Evolutionary conservation across 495 filamentous ascomycete genomes (phyloP).

Genomic region (Xylaria venustula): DNA sequence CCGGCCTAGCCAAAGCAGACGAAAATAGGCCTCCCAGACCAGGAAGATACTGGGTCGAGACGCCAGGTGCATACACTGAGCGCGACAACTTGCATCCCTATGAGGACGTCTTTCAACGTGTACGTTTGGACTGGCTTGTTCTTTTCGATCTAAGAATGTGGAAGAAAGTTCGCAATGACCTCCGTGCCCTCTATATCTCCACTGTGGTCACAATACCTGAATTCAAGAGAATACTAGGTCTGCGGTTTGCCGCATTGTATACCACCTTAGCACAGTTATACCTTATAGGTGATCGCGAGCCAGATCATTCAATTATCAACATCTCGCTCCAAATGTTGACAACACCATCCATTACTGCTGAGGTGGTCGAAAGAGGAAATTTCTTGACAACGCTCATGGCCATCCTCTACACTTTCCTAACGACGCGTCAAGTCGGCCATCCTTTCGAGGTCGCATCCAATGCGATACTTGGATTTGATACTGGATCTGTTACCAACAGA

Average conservation of each 20-base stretch:
- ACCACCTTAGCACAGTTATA: slow-evolving; percentile 92
- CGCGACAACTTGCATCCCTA: slow-evolving; percentile 61
- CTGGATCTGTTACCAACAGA: slow-evolving; percentile 88
- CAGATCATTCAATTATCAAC: slow-evolving; percentile 98
- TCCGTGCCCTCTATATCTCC: slow-evolving; percentile 92
- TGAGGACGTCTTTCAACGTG: slow-evolving; percentile 82
- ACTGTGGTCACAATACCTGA: slow-evolving; percentile 92
- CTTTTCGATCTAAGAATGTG: slow-evolving; percentile 95
- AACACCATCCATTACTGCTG: slow-evolving; percentile 90
- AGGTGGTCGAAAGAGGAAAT: slow-evolving; percentile 93
- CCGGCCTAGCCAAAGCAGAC: slow-evolving; percentile 35
- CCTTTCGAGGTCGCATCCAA: slow-evolving; percentile 80
- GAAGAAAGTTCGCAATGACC: slow-evolving; percentile 88
- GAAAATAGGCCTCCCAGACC: slow-evolving; percentile 42
- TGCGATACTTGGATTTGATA: slow-evolving; percentile 86
- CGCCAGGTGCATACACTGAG: slow-evolving; percentile 61
- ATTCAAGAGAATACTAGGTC: slow-evolving; percentile 93
- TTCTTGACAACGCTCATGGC: slow-evolving; percentile 93
- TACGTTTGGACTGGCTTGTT: slow-evolving; percentile 92
- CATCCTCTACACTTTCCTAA: slow-evolving; percentile 95
- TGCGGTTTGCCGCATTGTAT: slow-evolving; percentile 91
- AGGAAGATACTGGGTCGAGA: slow-evolving; percentile 83
- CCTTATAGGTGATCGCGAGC: slow-evolving; percentile 92
- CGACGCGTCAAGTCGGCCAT: slow-evolving; percentile 90
- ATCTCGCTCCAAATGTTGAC: slow-evolving; percentile 95